phyloP scores from a whole-genome alignment of 2,329 filamentous ascomycete genomes.

The Aspergillus unguis region DNA sequence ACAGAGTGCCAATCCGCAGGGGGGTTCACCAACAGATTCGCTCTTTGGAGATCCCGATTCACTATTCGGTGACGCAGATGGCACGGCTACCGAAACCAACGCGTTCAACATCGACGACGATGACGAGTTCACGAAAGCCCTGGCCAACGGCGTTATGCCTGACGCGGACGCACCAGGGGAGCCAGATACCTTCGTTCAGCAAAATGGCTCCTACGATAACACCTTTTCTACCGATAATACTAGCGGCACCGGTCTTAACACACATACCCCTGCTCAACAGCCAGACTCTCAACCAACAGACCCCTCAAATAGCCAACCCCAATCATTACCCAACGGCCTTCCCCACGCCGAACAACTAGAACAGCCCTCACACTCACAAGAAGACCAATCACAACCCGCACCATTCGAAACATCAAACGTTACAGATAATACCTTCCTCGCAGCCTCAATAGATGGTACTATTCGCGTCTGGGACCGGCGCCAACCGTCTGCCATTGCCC shows the following conservation, averaged over 20 bases:
- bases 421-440: constrained; percentile 73
- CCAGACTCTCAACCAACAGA: constrained; percentile 18
- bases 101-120: constrained; percentile 78
- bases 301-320: constrained; percentile 24
- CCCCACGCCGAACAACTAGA: constrained; percentile 43
- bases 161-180: constrained; percentile 45
- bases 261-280: constrained; percentile 13
- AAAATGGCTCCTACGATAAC: constrained; percentile 16
- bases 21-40: constrained; percentile 69
- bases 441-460: constrained; percentile 58
- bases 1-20: constrained; percentile 48
- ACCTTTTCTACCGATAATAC: constrained; percentile 6
- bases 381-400: constrained; percentile 22
- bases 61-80: constrained; percentile 80
- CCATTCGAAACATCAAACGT: constrained; percentile 50
- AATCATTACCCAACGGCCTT: constrained; percentile 39
- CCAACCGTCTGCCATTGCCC: constrained; percentile 70
- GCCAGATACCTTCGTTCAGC: constrained; percentile 24
- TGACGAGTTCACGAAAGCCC: constrained; percentile 72
- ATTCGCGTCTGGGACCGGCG: constrained; percentile 56
- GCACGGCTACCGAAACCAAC: constrained; percentile 50
- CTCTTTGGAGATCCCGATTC: constrained; percentile 84
- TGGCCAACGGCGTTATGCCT: constrained; percentile 60
- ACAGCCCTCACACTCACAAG: constrained; percentile 23
- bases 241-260: constrained; percentile 10